Conservation (phyloP, 768 basidiomycete species). For the Pleurotus tuoliensis region DNA sequence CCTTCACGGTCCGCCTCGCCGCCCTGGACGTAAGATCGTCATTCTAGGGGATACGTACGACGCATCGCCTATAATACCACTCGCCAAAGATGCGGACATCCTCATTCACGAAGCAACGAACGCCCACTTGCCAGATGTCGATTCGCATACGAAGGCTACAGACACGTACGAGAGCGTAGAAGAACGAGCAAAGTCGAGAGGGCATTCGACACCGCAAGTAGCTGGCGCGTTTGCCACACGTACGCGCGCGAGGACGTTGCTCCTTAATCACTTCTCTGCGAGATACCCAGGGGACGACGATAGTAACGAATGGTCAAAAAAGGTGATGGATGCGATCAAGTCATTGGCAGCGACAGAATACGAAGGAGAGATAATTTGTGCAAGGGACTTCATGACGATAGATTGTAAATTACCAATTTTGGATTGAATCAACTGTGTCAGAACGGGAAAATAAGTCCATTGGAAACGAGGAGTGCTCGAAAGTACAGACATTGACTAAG, state of each 20-base stretch:
- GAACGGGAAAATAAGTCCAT: constrained; percentile 4
- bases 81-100: constrained; percentile 66
- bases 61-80: constrained; percentile 56
- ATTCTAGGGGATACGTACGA: constrained; percentile 86
- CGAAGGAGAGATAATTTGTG: constrained; percentile 59
- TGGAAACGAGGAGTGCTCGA: constrained; percentile 9
- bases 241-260: constrained; percentile 56
- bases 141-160: constrained; percentile 49
- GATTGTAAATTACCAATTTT: constrained; percentile 40
- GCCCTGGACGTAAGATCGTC: constrained; percentile 71
- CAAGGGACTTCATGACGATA: constrained; percentile 71
- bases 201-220: constrained; percentile 92
- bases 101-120: constrained; percentile 91
- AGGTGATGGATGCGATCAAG: constrained; percentile 62
- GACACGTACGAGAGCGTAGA: constrained; percentile 66
- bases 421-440: constrained; percentile 14
- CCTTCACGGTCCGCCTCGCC: constrained; percentile 60
- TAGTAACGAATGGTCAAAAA: constrained; percentile 39
- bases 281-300: constrained; percentile 71
- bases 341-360: constrained; percentile 51
- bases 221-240: constrained; percentile 75
- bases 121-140: constrained; percentile 68
- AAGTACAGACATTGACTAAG: constrained; percentile 18
- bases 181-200: constrained; percentile 63
- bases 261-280: constrained; percentile 85